Evolutionary conservation across 2,329 filamentous ascomycete species (phyloP), one percentile per base, ranked within the genome.

Genomic region (Phyllosticta citrichinensis): DNA sequence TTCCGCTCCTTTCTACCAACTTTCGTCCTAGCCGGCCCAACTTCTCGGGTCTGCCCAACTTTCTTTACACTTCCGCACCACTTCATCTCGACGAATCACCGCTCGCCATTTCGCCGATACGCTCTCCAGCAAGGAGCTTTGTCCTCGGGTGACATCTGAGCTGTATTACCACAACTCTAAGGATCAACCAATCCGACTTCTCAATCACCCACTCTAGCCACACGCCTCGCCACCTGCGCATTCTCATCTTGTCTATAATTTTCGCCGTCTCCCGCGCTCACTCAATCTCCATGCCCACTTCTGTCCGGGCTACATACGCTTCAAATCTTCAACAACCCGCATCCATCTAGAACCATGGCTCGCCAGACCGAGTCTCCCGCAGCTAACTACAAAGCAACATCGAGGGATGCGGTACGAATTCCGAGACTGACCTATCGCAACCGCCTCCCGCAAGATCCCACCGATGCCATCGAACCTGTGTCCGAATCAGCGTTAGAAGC

Each of bases 401-500:
- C 47, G 22, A 58, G 33, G 24, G 22, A 50, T 19, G 47, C 33
- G 9, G 19, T 20, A 20, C 40, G 56, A 17, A 58, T 56, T 12
- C 58, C 62, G 4, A 57, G 35, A 22, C 55, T 63, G 33, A 62
- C 58, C 4, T 63, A 61, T 30, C 57, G 40, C 30, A 61, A 58
- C 30, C 62, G 51, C 55, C 14, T 47, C 6, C 40, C 40, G n/a
- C 40, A 47, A 47, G 40, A 47, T n/a, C 2, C 12, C 40, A n/a
- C 40, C 40, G 40, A n/a, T n/a, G 5, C 40, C 40, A n/a, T 47
- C 14, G 40, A 47, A n/a, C 40, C 40, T n/a, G 40, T 47, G 19
- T n/a, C 40, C 14, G 6, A n/a, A 47, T 1, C 6, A 47, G 40
- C 40, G 40, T 47, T n/a, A n/a, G n/a, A 47, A 17, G 40, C 17